Evolutionary conservation across 805 yeast genomes (phyloP), one percentile per base, ranked within the genome.

Genomic region (Saccharomycopsis olivae): DNA sequence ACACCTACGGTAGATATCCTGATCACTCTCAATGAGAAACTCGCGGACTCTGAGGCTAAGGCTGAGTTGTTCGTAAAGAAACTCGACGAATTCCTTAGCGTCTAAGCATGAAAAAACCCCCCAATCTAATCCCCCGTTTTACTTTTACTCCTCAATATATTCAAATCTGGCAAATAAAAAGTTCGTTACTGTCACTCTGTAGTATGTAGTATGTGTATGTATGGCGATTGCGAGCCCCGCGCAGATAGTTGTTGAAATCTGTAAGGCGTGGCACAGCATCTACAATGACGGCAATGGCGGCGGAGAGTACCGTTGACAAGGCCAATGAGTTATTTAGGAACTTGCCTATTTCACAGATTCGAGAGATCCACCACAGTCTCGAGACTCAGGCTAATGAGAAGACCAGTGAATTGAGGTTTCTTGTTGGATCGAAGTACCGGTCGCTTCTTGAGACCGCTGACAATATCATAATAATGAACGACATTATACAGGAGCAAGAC

Each of bases 11-110:
- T 68, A 14, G 61, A 57, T 23, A 59, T 68, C 16, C 53, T 53
- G 14, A 46, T 67, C 29, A 53, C 56, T 0, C 45, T 64, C 11
- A 63, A 64, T 37, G 62, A 57, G n/a, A 59, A 60, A 40, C 66
- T 65, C 17, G 52, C 54, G 17, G 73, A 66, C 47, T 58, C 73
- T n/a, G 65, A 66, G 46, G 60, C 59, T 34, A 68, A 67, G 54
- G 75, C 76, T 11, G 50, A 59, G 28, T 44, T 57, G 50, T 64
- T 48, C 40, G 42, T 53, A 32, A 51, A 51, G 35, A 50, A 56
- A 34, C 45, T 57, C 21, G 53, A 41, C 27, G 58, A 53, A 33
- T 57, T 51, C 36, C 44, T 57, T 19, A 21, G n/a, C 9, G 31
- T 35, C 16, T 28, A 23, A n/a, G n/a, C n/a, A n/a, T n/a, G n/a